Percentiles rank a stretch among this genome's conserved stretches.
Evolutionary conservation across 2,329 filamentous ascomycete genomes (phyloP).

Genomic region (Diaporthe eres): DNA sequence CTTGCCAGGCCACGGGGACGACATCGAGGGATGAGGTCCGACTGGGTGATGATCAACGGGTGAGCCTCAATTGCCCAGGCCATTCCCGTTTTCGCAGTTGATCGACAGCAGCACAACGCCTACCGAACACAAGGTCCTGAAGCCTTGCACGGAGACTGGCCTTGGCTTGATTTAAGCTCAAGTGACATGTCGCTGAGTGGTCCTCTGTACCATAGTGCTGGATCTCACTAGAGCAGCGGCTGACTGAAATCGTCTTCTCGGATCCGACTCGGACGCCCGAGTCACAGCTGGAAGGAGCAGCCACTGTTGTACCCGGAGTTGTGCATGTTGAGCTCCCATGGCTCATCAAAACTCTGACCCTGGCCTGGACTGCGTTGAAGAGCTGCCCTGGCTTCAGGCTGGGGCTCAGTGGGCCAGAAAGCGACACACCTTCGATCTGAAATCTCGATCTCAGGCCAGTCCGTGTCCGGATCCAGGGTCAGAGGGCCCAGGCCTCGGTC

Average conservation of each 20-base stretch:
- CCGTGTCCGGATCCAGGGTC: neutral
- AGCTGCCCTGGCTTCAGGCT: neutral
- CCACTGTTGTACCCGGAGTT: neutral
- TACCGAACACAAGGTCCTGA: neutral
- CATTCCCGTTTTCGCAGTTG: slow-evolving; percentile 33
- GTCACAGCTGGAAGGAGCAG: neutral
- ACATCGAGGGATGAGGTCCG: slow-evolving; percentile 24
- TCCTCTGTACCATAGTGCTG: slow-evolving; percentile 15
- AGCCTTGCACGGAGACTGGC: neutral
- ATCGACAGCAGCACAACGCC: slow-evolving; percentile 26
- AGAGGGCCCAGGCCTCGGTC: neutral
- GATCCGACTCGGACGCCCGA: neutral
- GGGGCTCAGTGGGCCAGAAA: neutral
- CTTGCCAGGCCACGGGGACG: neutral
- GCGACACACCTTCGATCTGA: neutral
- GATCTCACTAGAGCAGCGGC: neutral
- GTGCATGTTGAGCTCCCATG: neutral
- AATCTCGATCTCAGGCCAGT: neutral
- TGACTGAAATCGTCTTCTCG: neutral
- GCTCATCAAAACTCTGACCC: neutral
- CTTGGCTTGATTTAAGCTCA: slow-evolving; percentile 23
- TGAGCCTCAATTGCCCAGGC: slow-evolving; percentile 33
- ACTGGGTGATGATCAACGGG: slow-evolving; percentile 7
- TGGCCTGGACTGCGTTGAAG: neutral
- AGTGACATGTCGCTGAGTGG: slow-evolving; percentile 10